Conservation (phyloP, 23 red algal species). For the Gracilaria vermiculophylla region DNA sequence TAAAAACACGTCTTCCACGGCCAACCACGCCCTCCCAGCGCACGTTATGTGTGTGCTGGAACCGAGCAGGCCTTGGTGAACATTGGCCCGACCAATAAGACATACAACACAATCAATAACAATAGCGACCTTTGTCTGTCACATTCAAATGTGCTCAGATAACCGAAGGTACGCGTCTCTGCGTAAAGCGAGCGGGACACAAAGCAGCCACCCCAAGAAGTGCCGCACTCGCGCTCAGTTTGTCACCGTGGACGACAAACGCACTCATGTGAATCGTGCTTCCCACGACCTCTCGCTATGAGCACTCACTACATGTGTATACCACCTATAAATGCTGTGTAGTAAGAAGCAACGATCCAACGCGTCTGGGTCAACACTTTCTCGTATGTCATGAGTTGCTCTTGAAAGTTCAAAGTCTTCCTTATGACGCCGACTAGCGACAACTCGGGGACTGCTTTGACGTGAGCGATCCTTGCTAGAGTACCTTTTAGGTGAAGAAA, state of each 20-base stretch:
- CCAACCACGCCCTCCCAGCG: too few species aligned
- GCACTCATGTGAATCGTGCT: background rate
- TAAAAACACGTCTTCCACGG: too few species aligned
- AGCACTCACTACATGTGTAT: background rate
- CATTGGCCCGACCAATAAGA: background rate
- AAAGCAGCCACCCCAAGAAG: too few species aligned
- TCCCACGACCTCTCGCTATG: background rate
- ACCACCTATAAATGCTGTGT: constrained; percentile 7
- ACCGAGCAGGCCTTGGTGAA: background rate
- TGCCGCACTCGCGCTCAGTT: too few species aligned
- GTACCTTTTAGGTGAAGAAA: too few species aligned
- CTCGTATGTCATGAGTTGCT: background rate
- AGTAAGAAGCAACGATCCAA: background rate
- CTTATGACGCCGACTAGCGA: background rate
- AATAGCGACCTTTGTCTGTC: too few species aligned
- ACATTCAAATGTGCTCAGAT: too few species aligned
- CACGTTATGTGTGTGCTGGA: background rate
- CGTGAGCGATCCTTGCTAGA: background rate
- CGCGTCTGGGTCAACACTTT: background rate
- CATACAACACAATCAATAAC: too few species aligned
- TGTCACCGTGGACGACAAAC: too few species aligned
- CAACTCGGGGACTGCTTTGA: background rate
- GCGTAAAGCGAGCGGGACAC: too few species aligned
- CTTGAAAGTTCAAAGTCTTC: background rate
- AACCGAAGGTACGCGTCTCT: too few species aligned